These are phyloP conservation scores for Aspergillus pseudonomiae DNA, from an alignment of 2,329 filamentous ascomycete species.

Conservation along the genomic window DNA sequence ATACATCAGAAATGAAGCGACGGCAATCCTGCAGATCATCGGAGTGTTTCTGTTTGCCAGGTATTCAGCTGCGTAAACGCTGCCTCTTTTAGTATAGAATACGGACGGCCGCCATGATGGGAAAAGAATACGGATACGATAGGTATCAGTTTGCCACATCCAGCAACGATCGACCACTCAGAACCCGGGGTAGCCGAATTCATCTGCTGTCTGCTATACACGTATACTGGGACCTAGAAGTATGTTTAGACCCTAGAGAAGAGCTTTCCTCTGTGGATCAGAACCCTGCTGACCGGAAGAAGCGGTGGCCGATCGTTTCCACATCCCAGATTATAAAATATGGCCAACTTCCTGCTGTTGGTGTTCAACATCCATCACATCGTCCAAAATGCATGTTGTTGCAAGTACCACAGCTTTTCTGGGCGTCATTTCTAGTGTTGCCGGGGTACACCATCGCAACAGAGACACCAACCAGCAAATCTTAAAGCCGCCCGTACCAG, in stretches of 20 bases:
- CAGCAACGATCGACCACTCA: background rate
- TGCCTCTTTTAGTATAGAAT: background rate
- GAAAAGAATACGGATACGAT: background rate
- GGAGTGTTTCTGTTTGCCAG: background rate
- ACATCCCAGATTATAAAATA: background rate
- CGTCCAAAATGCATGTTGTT: background rate
- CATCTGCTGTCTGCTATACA: background rate
- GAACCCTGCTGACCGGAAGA: background rate
- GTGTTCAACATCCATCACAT: background rate
- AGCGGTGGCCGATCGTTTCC: background rate
- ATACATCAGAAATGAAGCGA: background rate
- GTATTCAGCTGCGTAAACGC: background rate
- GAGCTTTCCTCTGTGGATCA: background rate
- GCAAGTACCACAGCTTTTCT: background rate
- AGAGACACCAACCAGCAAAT: background rate
- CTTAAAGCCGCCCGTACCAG: conserved; percentile 21
- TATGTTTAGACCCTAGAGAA: background rate
- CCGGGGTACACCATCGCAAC: background rate
- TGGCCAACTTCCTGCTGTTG: background rate
- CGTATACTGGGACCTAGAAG: background rate
- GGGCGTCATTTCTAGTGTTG: background rate
- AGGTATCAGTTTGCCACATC: background rate
- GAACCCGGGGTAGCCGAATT: background rate
- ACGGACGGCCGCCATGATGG: background rate
- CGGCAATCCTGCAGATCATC: background rate